These are phyloP conservation scores for Tephrocybe sp. DNA, from an alignment of 768 basidiomycete species.

Conservation along the genomic window DNA sequence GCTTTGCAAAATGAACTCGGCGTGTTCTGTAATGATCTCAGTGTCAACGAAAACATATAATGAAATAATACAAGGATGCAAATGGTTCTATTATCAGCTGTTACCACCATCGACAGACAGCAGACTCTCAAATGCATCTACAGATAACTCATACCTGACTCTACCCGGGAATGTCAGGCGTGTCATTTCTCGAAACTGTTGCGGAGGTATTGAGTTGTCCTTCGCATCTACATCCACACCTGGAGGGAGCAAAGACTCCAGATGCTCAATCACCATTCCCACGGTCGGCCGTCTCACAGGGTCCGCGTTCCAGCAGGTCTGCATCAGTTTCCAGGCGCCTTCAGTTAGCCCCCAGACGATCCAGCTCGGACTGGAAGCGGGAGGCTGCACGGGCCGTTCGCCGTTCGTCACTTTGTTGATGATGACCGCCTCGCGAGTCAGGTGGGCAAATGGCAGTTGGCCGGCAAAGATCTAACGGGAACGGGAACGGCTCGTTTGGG, in stretches of 20 bases:
- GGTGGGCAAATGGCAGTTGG: not conserved
- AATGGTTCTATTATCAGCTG: too few species aligned
- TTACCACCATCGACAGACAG: too few species aligned
- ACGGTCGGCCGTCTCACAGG: not conserved
- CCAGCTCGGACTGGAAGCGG: not conserved
- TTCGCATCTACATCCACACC: not conserved
- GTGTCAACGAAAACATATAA: too few species aligned
- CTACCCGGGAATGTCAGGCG: too few species aligned
- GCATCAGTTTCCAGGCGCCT: slow-evolving; percentile 3
- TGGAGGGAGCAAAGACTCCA: not conserved
- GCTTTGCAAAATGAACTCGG: too few species aligned
- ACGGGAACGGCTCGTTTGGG: not conserved
- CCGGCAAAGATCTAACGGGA: not conserved
- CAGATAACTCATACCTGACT: too few species aligned
- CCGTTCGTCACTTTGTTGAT: not conserved
- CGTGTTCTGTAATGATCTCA: too few species aligned
- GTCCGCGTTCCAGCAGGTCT: not conserved
- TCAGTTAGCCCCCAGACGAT: slow-evolving; percentile 1
- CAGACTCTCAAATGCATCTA: too few species aligned
- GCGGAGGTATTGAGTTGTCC: not conserved
- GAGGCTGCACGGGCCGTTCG: not conserved
- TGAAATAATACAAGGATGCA: too few species aligned
- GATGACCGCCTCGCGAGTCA: not conserved
- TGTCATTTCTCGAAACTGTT: not conserved
- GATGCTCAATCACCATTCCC: not conserved